Evolutionary conservation across 768 basidiomycete species (phyloP).

Genomic region (Suillus americanus): DNA sequence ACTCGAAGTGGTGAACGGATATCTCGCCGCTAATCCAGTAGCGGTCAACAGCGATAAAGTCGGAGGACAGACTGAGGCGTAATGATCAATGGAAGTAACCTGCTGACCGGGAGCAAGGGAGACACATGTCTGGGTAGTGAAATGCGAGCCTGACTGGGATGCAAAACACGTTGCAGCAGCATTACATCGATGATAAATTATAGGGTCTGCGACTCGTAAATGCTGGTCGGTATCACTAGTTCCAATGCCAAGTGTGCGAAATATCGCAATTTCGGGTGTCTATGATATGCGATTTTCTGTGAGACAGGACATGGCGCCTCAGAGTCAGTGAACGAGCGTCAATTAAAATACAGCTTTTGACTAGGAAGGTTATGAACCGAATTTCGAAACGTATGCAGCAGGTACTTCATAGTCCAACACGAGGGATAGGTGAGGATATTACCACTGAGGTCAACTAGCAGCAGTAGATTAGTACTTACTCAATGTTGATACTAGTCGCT

Average conservation of each 20-base stretch:
- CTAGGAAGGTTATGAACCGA: background rate
- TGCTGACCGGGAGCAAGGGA: background rate
- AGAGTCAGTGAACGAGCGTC: background rate
- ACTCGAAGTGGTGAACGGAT: background rate
- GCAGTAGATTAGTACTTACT: too few species aligned
- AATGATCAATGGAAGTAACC: background rate
- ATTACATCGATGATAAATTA: background rate
- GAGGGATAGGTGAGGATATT: background rate
- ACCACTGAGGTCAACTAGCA: too few species aligned
- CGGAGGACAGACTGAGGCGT: background rate
- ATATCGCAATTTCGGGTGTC: background rate
- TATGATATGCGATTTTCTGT: background rate
- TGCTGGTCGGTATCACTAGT: background rate
- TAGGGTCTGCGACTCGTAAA: background rate
- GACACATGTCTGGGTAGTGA: background rate
- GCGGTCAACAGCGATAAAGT: background rate
- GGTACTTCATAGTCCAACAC: background rate
- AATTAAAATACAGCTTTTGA: background rate
- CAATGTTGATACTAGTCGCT: too few species aligned
- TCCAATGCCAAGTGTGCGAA: background rate
- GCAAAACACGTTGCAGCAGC: constrained; percentile 5
- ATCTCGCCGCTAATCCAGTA: background rate
- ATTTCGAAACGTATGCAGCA: background rate
- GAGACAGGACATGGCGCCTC: background rate
- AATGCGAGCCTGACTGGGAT: background rate